Conservation (phyloP, 257 asterid genomes). For the Cruciata laevipes region DNA sequence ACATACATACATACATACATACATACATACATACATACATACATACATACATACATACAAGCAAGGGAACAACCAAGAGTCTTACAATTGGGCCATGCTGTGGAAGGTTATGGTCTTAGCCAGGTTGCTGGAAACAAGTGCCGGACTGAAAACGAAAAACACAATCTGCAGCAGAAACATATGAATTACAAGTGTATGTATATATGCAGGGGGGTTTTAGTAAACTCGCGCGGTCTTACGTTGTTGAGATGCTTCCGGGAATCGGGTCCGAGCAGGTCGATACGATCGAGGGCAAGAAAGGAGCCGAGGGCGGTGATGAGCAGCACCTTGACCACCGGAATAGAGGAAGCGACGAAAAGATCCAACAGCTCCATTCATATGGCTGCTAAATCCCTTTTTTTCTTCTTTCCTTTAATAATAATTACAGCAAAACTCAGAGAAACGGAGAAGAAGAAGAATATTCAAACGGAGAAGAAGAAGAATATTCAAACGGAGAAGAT, state of each 20-base stretch:
- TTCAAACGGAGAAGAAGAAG: too few relatives aligned
- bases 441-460: too few relatives aligned
- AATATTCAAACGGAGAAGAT: too few relatives aligned
- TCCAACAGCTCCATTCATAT: slow-evolving; percentile 48
- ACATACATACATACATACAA: too few relatives aligned
- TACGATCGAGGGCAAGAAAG: slow-evolving; percentile 48
- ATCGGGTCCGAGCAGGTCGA: slow-evolving; percentile 56
- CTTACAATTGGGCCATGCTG: slow-evolving; percentile 71
- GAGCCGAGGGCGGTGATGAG: slow-evolving; percentile 74
- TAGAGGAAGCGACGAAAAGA: slow-evolving; percentile 63
- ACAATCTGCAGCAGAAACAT: slow-evolving; percentile 36
- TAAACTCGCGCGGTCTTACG: slow-evolving; percentile 26
- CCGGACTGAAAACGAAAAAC: slow-evolving; percentile 71
- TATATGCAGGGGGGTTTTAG: background rate
- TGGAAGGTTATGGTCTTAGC: slow-evolving; percentile 70
- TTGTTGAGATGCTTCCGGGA: slow-evolving; percentile 82
- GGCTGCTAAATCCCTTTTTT: too few relatives aligned
- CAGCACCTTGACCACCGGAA: slow-evolving; percentile 76
- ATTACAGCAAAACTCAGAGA: too few relatives aligned
- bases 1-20: too few relatives aligned
- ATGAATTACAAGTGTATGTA: too few relatives aligned
- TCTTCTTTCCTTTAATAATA: too few relatives aligned
- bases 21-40: background rate
- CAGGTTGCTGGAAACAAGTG: slow-evolving; percentile 76
- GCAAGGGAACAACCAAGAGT: background rate